These are phyloP conservation scores for Neurospora africana DNA, from an alignment of 495 filamentous ascomycete genomes.

Conservation along the genomic window DNA sequence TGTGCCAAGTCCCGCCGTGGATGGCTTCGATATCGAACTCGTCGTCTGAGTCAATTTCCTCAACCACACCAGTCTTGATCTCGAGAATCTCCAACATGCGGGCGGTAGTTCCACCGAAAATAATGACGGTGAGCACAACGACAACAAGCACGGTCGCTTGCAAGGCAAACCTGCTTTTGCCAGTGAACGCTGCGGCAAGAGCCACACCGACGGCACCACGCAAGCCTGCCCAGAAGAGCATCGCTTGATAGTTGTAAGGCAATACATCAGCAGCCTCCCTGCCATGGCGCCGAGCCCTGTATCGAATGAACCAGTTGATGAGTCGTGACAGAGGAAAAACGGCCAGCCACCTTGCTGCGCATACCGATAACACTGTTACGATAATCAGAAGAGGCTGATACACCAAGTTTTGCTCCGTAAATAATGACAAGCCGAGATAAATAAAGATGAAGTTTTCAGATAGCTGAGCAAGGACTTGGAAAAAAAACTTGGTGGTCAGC, in stretches of 20 bases:
- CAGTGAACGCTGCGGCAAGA: conserved; percentile 77
- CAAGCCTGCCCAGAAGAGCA: conserved; percentile 97
- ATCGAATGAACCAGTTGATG: conserved; percentile 91
- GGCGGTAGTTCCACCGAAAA: conserved; percentile 96
- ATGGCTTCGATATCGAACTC: conserved; percentile 95
- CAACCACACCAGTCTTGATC: conserved; percentile 88
- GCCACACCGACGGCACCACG: conserved; percentile 95
- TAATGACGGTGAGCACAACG: conserved; percentile 94
- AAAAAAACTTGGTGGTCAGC: conserved; percentile 95
- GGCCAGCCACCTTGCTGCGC: conserved; percentile 78
- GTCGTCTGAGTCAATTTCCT: conserved; percentile 93
- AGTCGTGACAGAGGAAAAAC: conserved; percentile 85
- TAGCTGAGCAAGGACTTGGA: conserved; percentile 86
- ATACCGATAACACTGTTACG: conserved; percentile 82
- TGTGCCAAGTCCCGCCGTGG: conserved; percentile 60
- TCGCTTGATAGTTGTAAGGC: conserved; percentile 85
- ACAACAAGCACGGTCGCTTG: conserved; percentile 92
- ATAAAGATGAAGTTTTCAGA: conserved; percentile 99
- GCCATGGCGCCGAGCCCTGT: conserved; percentile 71
- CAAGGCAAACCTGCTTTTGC: conserved; percentile 64
- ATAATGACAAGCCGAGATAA: conserved; percentile 87
- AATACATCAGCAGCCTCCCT: conserved; percentile 74
- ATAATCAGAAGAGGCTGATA: conserved; percentile 96
- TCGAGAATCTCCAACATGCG: conserved; percentile 95
- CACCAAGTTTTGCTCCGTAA: conserved; percentile 75